Evolutionary conservation across 768 basidiomycete species (phyloP).

Genomic region (Amanita pseudoporphyria): DNA sequence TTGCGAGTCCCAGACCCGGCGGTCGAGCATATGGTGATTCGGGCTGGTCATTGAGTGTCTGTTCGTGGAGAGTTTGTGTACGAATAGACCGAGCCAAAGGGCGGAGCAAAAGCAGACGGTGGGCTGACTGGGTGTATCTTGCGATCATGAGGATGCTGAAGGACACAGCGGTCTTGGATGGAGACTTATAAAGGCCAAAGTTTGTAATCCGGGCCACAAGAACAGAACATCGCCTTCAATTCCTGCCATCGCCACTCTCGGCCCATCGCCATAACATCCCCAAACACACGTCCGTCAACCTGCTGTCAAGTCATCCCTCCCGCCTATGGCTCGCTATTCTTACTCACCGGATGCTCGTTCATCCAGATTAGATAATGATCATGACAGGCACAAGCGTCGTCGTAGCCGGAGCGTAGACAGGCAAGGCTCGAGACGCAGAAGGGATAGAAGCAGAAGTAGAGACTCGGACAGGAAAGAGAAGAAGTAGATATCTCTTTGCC

Average conservation of each 20-base stretch:
- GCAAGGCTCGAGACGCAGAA: slow-evolving; percentile 15
- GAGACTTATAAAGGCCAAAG: too few species aligned
- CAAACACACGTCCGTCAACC: slow-evolving; percentile 5
- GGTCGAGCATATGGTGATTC: slow-evolving; percentile 26
- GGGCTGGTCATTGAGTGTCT: slow-evolving; percentile 19
- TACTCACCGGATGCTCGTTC: slow-evolving; percentile 41
- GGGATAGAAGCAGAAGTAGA: slow-evolving; percentile 5
- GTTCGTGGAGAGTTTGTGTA: slow-evolving; percentile 49
- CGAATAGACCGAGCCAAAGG: slow-evolving; percentile 30
- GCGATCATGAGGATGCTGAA: not conserved
- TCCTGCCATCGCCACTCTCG: too few species aligned
- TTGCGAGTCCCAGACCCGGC: slow-evolving; percentile 45
- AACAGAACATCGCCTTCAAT: too few species aligned
- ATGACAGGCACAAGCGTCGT: slow-evolving; percentile 22
- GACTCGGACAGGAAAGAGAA: slow-evolving; percentile 33
- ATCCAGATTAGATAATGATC: slow-evolving; percentile 24
- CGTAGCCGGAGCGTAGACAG: slow-evolving; percentile 21
- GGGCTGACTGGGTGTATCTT: not conserved
- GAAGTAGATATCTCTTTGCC: slow-evolving; percentile 24
- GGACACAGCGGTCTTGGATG: not conserved
- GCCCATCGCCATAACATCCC: not conserved
- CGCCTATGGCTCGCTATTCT: slow-evolving; percentile 42
- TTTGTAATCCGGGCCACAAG: too few species aligned
- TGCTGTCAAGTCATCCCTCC: not conserved
- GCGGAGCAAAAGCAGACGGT: slow-evolving; percentile 8